A percentile compares a stretch with the other conserved stretches of the same genome.
Conservation (phyloP, 2,329 filamentous ascomycete genomes). For the Pseudophaeomoniella oleicola region DNA sequence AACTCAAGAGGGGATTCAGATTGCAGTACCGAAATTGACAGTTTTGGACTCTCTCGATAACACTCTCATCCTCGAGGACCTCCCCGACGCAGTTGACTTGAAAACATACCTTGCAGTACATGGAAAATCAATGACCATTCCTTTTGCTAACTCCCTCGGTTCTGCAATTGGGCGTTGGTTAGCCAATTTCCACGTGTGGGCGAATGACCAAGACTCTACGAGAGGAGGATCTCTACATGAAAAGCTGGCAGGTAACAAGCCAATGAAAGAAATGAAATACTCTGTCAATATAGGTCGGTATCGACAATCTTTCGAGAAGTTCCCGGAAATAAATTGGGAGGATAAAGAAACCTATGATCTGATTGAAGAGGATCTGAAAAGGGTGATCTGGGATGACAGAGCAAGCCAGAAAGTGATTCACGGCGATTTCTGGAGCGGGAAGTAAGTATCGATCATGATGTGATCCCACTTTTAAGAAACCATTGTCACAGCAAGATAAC, state of each 20-base stretch:
- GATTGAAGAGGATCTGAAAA: not conserved
- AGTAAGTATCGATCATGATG: not conserved
- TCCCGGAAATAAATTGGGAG: not conserved
- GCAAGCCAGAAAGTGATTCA: not conserved
- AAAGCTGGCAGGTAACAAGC: not conserved
- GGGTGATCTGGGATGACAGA: not conserved
- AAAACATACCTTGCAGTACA: not conserved
- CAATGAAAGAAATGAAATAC: not conserved
- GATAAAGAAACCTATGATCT: not conserved
- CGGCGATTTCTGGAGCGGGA: conserved; percentile 1
- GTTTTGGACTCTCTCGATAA: not conserved
- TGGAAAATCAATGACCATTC: not conserved
- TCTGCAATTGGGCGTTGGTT: not conserved
- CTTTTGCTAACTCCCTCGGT: not conserved
- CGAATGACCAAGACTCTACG: not conserved
- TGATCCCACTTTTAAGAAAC: no score
- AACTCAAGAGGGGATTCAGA: not conserved
- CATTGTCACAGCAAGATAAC: not conserved
- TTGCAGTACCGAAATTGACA: not conserved
- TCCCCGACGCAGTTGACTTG: not conserved
- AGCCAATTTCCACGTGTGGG: not conserved
- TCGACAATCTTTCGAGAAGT: not conserved
- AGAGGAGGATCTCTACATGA: not conserved
- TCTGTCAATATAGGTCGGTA: not conserved
- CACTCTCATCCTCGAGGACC: not conserved